These are phyloP conservation scores for Pseudocercospora cruenta DNA, from an alignment of 2,329 filamentous ascomycete species.

Conservation along the genomic window DNA sequence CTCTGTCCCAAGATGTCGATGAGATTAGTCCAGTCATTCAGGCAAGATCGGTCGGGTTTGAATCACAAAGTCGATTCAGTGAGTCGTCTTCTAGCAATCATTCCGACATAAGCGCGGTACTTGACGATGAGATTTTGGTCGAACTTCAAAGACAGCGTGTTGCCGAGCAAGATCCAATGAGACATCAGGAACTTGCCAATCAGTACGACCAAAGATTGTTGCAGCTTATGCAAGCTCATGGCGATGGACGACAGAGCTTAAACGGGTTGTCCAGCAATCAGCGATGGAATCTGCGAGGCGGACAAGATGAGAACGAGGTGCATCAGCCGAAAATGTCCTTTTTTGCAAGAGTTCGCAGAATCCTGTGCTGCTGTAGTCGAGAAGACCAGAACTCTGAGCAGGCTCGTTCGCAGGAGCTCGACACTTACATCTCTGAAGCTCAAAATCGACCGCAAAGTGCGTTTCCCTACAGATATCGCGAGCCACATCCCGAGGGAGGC, in stretches of 20 bases:
- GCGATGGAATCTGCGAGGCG: neutral
- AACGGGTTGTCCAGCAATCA: neutral
- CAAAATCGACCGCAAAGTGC: neutral
- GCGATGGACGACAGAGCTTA: neutral
- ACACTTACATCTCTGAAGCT: neutral
- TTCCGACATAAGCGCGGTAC: neutral
- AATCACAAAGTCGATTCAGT: constrained; percentile 2
- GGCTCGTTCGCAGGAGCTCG: neutral
- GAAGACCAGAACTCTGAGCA: neutral
- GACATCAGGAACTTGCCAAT: neutral
- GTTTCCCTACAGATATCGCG: neutral
- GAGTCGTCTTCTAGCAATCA: neutral
- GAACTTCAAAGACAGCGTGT: neutral
- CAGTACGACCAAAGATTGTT: neutral
- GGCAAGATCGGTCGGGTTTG: neutral
- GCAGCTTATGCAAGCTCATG: neutral
- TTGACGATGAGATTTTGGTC: neutral
- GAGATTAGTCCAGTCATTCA: neutral
- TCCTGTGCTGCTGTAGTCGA: neutral
- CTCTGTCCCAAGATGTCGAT: neutral
- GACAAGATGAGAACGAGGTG: neutral
- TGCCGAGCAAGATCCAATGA: neutral
- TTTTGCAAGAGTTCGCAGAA: neutral
- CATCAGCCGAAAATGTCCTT: neutral
- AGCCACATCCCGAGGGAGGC: neutral